Evolutionary conservation across 345 rosid species (phyloP).

Genomic region (Clarkia xantiana): DNA sequence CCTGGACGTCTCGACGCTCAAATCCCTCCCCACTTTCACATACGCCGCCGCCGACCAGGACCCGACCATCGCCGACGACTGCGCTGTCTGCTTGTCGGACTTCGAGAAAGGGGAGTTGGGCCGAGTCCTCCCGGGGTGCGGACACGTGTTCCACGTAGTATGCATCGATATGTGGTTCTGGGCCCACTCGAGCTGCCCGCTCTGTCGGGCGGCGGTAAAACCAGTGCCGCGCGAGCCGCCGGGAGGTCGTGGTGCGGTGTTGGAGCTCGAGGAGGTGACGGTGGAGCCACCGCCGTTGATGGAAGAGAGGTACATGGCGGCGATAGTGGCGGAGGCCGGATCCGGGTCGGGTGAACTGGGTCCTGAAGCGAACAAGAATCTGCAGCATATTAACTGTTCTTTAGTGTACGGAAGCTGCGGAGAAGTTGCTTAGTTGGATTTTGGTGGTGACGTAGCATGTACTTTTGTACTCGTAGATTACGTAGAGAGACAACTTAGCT

Average conservation of each 20-base stretch:
- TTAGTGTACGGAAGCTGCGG: neutral
- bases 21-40: conserved; percentile 40
- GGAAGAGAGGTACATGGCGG: conserved; percentile 8
- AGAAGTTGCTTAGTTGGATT: neutral
- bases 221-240: conserved; percentile 9
- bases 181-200: conserved; percentile 62
- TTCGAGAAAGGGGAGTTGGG: conserved; percentile 56
- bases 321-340: conserved; percentile 8
- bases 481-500: neutral
- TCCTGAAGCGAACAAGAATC: conserved; percentile 21
- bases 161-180: conserved; percentile 84
- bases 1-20: conserved; percentile 32
- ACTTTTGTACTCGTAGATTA: neutral
- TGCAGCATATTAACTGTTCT: conserved; percentile 18
- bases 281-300: conserved; percentile 6
- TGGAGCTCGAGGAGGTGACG: conserved; percentile 9
- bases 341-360: conserved; percentile 8
- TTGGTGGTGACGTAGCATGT: conserved; percentile 1
- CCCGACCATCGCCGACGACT: conserved; percentile 17
- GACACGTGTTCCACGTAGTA: conserved; percentile 59
- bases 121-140: conserved; percentile 51
- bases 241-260: neutral
- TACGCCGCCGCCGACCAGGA: conserved; percentile 15
- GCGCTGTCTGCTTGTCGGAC: conserved; percentile 70
- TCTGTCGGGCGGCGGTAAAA: conserved; percentile 57